Base-by-base conservation (phyloP, 441 rosid species). In the Erysimum cheiri region DNA sequence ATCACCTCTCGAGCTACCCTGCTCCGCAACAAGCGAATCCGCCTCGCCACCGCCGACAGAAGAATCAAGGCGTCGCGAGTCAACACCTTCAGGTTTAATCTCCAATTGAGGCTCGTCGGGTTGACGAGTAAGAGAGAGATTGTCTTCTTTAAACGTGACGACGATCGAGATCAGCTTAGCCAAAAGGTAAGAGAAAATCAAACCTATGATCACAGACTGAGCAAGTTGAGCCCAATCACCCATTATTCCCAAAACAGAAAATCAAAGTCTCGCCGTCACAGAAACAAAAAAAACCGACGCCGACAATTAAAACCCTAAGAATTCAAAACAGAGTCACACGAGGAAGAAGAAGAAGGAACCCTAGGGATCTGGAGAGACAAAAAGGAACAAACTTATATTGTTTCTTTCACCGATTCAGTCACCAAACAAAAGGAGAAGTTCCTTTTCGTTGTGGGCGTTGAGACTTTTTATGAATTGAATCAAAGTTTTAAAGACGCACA, bases 121-220 rank as follows among this genome's bases (percentile, higher is more conserved):
- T 52, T 59, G 43, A 48, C 95, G 95, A 24, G 88, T 73, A 43
- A 91, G 70, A 43, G 83, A 64, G 75, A 91, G 89, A 56, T 88
- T 88, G 48, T 88, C 98, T n/a, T 90, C 90, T 75, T 82, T 87
- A 81, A 92, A 92, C 37, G 98, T 80, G 66, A 90, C 82, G 69
- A 90, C 88, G 55, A 94, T 39, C 54, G 97, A 88, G 73, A 94
- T 92, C 53, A 94, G 84, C 73, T 90, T 94, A n/a, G 99, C 97
- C 8, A 94, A 73, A 37, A 94, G 91, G 81, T 87, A 94, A 32
- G 99, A 87, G 84, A 90, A 90, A 32, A 92, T 69, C 48, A 90
- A 84, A 55, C 94, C 96, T 7, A 94, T 43, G 81, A 94, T 53
- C 32, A 90, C 81, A 47, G 98, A 88, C 75, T 88, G 97, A 13